Conservation (phyloP, 164 flowering plant species). For the Tetracentron sinense region DNA sequence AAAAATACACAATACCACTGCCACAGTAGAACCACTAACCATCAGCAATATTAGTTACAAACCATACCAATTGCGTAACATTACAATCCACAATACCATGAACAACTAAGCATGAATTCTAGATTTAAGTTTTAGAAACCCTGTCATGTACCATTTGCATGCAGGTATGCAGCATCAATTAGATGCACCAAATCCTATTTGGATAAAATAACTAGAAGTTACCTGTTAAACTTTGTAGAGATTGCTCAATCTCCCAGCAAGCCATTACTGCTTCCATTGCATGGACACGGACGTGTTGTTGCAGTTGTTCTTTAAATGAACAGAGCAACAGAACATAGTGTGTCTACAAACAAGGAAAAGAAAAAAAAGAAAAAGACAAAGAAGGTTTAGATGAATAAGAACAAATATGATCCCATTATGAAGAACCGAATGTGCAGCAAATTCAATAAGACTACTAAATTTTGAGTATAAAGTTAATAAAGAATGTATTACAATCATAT, state of each 20-base stretch:
- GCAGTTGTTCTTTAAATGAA: conserved; percentile 88
- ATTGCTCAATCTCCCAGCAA: conserved; percentile 92
- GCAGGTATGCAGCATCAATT: no score
- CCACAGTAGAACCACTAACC: no score
- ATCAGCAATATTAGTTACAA: no score
- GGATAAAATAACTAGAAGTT: not conserved
- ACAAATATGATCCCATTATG: no score
- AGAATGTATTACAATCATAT: no score
- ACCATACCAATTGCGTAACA: no score
- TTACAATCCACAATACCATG: no score
- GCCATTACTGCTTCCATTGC: conserved; percentile 98
- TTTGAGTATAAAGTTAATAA: not conserved
- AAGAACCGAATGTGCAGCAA: not conserved
- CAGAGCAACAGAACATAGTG: conserved; percentile 81
- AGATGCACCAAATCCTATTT: no score
- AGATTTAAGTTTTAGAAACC: not conserved
- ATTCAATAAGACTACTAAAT: not conserved
- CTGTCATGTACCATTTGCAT: no score
- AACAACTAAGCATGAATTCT: no score
- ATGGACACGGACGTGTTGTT: conserved; percentile 91
- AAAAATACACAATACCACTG: no score
- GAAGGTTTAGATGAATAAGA: no score
- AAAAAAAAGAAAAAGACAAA: conserved; percentile 10
- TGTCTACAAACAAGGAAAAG: conserved; percentile 43
- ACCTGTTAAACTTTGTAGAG: conserved; percentile 83